Conservation (phyloP, 2,329 filamentous ascomycete genomes). For the Penicillium frequentans region DNA sequence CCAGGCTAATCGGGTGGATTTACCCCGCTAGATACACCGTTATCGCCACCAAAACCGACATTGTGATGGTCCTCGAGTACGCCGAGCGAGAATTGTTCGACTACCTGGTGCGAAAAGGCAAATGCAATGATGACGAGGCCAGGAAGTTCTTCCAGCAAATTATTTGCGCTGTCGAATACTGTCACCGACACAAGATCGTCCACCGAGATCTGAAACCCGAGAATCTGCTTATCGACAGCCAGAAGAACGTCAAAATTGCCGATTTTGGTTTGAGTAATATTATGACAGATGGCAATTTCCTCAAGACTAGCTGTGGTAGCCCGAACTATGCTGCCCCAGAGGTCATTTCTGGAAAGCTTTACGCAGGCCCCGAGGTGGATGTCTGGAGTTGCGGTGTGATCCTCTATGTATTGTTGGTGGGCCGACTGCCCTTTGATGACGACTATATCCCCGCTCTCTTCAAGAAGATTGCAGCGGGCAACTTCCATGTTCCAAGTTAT, state of each 20-base stretch:
- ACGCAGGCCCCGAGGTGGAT: slow-evolving; percentile 95
- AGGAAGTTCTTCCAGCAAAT: slow-evolving; percentile 99
- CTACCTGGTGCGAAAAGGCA: slow-evolving; percentile 92
- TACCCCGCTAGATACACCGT: slow-evolving; percentile 72
- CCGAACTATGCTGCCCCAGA: slow-evolving; percentile 98
- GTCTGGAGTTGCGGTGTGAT: slow-evolving; percentile 73
- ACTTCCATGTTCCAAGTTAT: slow-evolving; percentile 89
- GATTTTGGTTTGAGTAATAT: slow-evolving; percentile 99
- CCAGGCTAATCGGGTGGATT: slow-evolving; percentile 15
- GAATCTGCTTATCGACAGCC: slow-evolving; percentile 90
- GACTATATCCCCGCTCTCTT: slow-evolving; percentile 97
- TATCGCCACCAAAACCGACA: slow-evolving; percentile 90
- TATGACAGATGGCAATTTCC: slow-evolving; percentile 99
- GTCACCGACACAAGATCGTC: slow-evolving; percentile 97
- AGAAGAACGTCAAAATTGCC: slow-evolving; percentile 98
- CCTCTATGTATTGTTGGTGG: slow-evolving; percentile 64
- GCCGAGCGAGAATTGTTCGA: slow-evolving; percentile 96
- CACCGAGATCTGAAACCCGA: slow-evolving; percentile 97
- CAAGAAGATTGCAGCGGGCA: slow-evolving; percentile 94
- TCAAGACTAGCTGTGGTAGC: slow-evolving; percentile 97
- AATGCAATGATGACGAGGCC: slow-evolving; percentile 88
- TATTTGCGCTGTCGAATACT: slow-evolving; percentile 97
- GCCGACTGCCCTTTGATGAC: slow-evolving; percentile 87
- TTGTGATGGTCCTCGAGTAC: slow-evolving; percentile 99
- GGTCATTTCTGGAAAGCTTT: slow-evolving; percentile 96